Conservation (phyloP, 2,329 filamentous ascomycete genomes). For the Tolypocladium ophioglossoides region DNA sequence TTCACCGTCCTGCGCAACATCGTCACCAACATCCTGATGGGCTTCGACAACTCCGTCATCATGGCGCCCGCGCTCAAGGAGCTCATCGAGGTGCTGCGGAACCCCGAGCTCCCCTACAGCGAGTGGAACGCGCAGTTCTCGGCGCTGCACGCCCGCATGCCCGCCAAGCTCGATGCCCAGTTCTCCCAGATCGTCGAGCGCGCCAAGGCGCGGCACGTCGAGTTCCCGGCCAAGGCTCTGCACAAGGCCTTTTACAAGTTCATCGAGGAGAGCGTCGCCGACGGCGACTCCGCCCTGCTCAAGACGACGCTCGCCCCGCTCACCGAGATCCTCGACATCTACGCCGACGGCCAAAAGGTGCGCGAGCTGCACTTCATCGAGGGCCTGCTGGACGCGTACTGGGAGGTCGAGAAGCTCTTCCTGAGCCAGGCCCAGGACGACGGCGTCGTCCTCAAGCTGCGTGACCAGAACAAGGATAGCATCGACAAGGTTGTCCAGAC, state of each 20-base stretch:
- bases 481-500: slow-evolving; percentile 74
- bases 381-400: slow-evolving; percentile 70
- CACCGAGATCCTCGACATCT: slow-evolving; percentile 65
- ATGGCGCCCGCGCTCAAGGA: slow-evolving; percentile 82
- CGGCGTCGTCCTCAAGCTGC: slow-evolving; percentile 83
- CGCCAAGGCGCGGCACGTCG: slow-evolving; percentile 62
- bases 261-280: slow-evolving; percentile 71
- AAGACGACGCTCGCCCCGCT: slow-evolving; percentile 66
- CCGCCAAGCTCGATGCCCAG: slow-evolving; percentile 75
- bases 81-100: slow-evolving; percentile 79
- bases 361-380: slow-evolving; percentile 81
- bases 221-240: slow-evolving; percentile 88
- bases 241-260: slow-evolving; percentile 79
- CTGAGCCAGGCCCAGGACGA: slow-evolving; percentile 83
- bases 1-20: slow-evolving; percentile 70
- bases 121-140: slow-evolving; percentile 96
- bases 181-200: slow-evolving; percentile 82
- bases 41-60: slow-evolving; percentile 95
- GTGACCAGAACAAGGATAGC: slow-evolving; percentile 94
- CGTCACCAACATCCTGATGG: slow-evolving; percentile 77
- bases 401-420: slow-evolving; percentile 76
- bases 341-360: slow-evolving; percentile 78
- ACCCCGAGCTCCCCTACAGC: slow-evolving; percentile 86
- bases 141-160: slow-evolving; percentile 94
- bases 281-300: slow-evolving; percentile 62